phyloP scores from a whole-genome alignment of 495 filamentous ascomycete genomes.

The Chaetomium fimeti region DNA sequence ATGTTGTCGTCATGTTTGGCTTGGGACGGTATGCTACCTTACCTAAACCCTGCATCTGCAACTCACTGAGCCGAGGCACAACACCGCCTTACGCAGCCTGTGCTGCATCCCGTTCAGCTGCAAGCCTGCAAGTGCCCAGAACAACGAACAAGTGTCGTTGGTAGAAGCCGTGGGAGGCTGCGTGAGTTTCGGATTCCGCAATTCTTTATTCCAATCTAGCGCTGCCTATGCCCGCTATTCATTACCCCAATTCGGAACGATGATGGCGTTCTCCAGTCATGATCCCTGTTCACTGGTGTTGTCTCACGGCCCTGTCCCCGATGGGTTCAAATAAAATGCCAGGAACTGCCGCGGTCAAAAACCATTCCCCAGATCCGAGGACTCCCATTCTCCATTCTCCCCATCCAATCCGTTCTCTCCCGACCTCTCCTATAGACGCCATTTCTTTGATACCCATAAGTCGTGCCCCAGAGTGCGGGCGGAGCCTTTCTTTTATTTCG shows the following conservation, averaged over 20 bases:
- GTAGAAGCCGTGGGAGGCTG: neutral
- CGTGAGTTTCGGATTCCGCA: neutral
- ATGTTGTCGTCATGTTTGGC: neutral
- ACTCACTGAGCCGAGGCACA: conserved; percentile 9
- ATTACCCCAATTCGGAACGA: conserved; percentile 8
- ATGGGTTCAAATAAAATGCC: conserved; percentile 1
- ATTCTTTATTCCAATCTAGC: conserved; percentile 2
- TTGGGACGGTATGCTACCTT: neutral
- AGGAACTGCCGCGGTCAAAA: conserved; percentile 1
- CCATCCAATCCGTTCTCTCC: neutral
- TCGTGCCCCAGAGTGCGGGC: neutral
- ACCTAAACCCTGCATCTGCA: neutral
- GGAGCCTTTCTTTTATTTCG: neutral
- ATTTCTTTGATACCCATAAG: neutral
- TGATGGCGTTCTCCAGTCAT: neutral
- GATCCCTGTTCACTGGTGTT: conserved; percentile 9
- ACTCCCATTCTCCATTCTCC: neutral
- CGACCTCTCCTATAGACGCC: neutral
- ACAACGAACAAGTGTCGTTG: neutral
- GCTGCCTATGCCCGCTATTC: neutral
- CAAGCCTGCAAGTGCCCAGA: neutral
- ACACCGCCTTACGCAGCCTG: neutral
- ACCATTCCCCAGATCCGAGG: neutral
- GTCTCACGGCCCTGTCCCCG: conserved; percentile 6
- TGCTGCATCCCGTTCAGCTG: neutral